Evolutionary conservation across 1,284 basidiomycete genomes (phyloP), one percentile per base, ranked within the genome.

Genomic region (Vanrija humicola): DNA sequence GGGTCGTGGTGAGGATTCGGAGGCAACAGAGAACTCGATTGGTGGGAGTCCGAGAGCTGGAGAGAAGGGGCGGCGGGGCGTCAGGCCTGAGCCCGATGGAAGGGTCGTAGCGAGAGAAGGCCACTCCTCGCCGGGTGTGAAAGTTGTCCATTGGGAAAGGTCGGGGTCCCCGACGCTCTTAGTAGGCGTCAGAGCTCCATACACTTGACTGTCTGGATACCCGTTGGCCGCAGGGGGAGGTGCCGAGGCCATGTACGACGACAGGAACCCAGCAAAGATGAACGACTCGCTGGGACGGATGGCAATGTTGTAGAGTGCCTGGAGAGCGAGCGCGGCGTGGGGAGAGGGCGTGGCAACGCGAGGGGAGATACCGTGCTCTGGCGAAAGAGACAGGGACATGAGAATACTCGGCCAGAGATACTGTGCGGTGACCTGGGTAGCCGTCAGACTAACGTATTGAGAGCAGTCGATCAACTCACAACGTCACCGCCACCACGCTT

Each of bases 341-440:
- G 70, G 49, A 4, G 67, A 10, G 12, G 34, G 34, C 14, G 61
- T 59, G 6, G 63, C 52, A 15, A 66, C 56, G 8, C 64, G 62
- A 9, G 46, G 58, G 12, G 46, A 47, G 8, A 62, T 49, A 9
- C 57, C 55, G 10, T 44, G 44, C 15, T 59, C 53, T 0, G 56
- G 38, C 1, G 62, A 49, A 19, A 71, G 54, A 6, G 64, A 62
- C 14, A 74, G 58, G 3, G 70, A 58, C 34, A 70, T 64, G 48
- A 73, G 56, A 43, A 73, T 67, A 48, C 61, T 72, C 1, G 69
- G 59, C 72, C 72, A 74, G 4, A 72, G 56, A 19, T 65, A 63
- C 46, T 68, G 66, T 10, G 52, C 50, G 0, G 72, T 68, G 23
- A 72, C 68, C 72, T 72, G 48, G 6, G 25, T 8, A 23, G 7